phyloP scores from a whole-genome alignment of 352 stramenopile species.

The Globisporangium viniferum region DNA sequence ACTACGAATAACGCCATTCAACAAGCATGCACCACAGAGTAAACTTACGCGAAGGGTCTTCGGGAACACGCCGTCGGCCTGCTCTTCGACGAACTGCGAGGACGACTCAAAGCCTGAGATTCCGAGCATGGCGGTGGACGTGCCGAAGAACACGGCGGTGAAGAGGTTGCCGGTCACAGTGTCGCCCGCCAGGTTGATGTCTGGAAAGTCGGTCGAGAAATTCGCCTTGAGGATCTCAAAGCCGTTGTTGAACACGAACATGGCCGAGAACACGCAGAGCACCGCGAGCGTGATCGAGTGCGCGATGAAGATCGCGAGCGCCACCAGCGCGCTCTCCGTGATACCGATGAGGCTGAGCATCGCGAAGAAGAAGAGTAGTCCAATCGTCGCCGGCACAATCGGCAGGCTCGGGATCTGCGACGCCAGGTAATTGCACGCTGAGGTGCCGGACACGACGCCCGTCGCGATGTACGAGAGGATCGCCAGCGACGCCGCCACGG shows the following conservation, averaged over 20 bases:
- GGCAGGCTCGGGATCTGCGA: conserved; percentile 71
- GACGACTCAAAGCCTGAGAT: conserved; percentile 94
- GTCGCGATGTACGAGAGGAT: conserved; percentile 97
- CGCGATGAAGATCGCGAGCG: conserved; percentile 89
- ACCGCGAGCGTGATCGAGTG: conserved; percentile 84
- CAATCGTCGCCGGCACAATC: conserved; percentile 76
- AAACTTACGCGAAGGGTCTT: conserved; percentile 85
- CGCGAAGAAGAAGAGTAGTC: conserved; percentile 91
- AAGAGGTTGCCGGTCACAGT: conserved; percentile 78
- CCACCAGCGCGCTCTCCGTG: conserved; percentile 89
- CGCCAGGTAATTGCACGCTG: conserved; percentile 84
- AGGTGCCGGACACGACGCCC: conserved; percentile 86
- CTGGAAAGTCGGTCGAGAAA: conserved; percentile 80
- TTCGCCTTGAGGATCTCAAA: conserved; percentile 79
- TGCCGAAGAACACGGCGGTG: conserved; percentile 90
- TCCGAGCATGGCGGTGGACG: conserved; percentile 92
- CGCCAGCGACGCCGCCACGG: conserved; percentile 90
- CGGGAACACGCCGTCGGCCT: conserved; percentile 92
- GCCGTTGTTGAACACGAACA: conserved; percentile 83
- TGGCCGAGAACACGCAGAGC: conserved; percentile 73
- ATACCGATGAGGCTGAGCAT: conserved; percentile 91
- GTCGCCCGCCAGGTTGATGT: conserved; percentile 84
- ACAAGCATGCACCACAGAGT: neutral
- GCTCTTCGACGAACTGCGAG: conserved; percentile 94
- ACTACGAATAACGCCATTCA: neutral